These are phyloP conservation scores for Cytospora mali DNA, from an alignment of 2,329 filamentous ascomycete species.

Conservation along the genomic window DNA sequence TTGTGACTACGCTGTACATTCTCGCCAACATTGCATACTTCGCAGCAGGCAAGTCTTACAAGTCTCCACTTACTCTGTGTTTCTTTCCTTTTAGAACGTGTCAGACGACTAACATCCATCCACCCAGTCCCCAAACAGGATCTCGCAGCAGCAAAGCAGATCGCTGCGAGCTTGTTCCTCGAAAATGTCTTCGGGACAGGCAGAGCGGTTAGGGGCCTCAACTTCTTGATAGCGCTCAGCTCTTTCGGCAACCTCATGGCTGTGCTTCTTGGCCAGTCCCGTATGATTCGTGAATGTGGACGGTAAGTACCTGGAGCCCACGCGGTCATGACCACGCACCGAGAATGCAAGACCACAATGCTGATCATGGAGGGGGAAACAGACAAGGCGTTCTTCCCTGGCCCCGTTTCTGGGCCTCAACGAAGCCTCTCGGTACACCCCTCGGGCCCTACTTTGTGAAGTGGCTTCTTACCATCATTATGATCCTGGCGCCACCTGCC, in stretches of 20 bases:
- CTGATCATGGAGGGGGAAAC: not conserved
- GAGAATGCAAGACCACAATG: too few relatives aligned
- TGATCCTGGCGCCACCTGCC: slow-evolving; percentile 63
- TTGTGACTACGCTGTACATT: slow-evolving; percentile 58
- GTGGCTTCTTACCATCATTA: slow-evolving; percentile 58
- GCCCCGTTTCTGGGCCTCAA: slow-evolving; percentile 62
- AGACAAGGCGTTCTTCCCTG: slow-evolving; percentile 61
- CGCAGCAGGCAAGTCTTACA: slow-evolving; percentile 41
- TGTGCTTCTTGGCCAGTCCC: slow-evolving; percentile 56
- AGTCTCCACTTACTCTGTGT: too few relatives aligned
- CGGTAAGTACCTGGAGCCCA: slow-evolving; percentile 37
- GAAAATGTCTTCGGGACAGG: slow-evolving; percentile 56
- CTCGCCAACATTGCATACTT: slow-evolving; percentile 64
- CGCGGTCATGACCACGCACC: too few relatives aligned
- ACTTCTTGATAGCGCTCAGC: slow-evolving; percentile 58
- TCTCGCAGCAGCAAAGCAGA: slow-evolving; percentile 53
- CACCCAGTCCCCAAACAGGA: slow-evolving; percentile 50
- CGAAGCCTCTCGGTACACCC: slow-evolving; percentile 64
- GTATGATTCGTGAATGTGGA: slow-evolving; percentile 62
- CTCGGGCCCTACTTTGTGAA: slow-evolving; percentile 60
- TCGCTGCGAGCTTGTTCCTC: slow-evolving; percentile 62
- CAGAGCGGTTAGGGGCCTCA: slow-evolving; percentile 51
- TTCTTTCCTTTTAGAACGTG: not conserved
- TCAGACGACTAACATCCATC: not conserved
- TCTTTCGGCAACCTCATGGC: slow-evolving; percentile 62